A percentile compares a stretch with the other conserved stretches of the same genome.
Conservation (phyloP, 352 stramenopile species). For the Aphanomyces invadans region DNA sequence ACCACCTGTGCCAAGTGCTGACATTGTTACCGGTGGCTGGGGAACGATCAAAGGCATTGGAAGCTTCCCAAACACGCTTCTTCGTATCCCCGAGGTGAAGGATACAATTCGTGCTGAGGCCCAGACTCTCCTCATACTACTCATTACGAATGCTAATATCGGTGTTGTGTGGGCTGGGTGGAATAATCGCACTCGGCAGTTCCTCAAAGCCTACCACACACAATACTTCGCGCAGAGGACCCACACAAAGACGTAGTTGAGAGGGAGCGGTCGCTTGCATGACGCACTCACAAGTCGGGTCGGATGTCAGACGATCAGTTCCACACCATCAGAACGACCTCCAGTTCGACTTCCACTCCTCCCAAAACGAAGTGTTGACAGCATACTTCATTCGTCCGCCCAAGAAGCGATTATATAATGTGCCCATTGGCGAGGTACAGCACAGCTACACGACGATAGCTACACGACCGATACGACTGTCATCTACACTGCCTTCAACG, state of each 20-base stretch:
- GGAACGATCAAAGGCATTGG: background rate
- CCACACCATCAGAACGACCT: background rate
- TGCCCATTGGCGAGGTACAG: background rate
- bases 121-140: background rate
- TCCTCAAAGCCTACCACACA: background rate
- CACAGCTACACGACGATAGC: background rate
- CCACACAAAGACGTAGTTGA: background rate
- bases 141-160: background rate
- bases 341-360: background rate
- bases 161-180: constrained; percentile 4
- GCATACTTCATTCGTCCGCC: background rate
- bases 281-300: background rate
- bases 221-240: background rate
- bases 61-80: constrained; percentile 1
- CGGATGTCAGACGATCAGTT: background rate
- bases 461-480: background rate
- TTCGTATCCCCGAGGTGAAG: background rate
- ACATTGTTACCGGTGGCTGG: background rate
- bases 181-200: background rate
- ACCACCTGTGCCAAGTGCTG: background rate
- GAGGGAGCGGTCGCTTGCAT: background rate
- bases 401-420: background rate
- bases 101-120: background rate
- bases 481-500: background rate
- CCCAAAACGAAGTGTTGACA: background rate